Evolutionary conservation across 192 early-diverging fungal species (phyloP).

Genomic region (Kappamyces sp.): DNA sequence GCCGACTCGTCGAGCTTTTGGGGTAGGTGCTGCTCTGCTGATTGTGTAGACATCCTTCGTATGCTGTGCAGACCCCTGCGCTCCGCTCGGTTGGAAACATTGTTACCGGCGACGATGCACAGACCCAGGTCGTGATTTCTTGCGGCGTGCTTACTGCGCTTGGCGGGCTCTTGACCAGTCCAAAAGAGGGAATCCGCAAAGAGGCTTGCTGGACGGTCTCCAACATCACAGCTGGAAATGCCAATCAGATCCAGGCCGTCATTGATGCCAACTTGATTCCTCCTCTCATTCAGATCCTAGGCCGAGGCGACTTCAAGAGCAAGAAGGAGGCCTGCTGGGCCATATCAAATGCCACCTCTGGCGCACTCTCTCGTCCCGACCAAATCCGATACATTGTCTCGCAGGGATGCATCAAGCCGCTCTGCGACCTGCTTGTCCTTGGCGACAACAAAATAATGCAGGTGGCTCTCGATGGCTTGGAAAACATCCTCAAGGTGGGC

Average conservation of each 20-base stretch:
- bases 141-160: slow-evolving; percentile 78
- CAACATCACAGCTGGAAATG: slow-evolving; percentile 96
- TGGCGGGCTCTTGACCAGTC: slow-evolving; percentile 72
- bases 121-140: slow-evolving; percentile 95
- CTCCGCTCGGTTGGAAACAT: slow-evolving; percentile 97
- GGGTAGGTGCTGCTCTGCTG: slow-evolving; percentile 34
- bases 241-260: slow-evolving; percentile 87
- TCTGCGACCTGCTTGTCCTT: slow-evolving; percentile 85
- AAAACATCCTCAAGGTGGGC: slow-evolving; percentile 97
- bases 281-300: slow-evolving; percentile 79
- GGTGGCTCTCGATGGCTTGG: slow-evolving; percentile 94
- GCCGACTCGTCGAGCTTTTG: slow-evolving; percentile 89
- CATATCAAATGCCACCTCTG: slow-evolving; percentile 96
- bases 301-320: slow-evolving; percentile 92
- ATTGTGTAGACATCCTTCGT: slow-evolving; percentile 57
- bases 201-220: slow-evolving; percentile 99
- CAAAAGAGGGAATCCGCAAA: slow-evolving; percentile 95
- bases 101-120: slow-evolving; percentile 95
- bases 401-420: slow-evolving; percentile 90
- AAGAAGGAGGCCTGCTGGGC: slow-evolving; percentile 99
- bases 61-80: slow-evolving; percentile 92
- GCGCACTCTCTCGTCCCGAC: slow-evolving; percentile 76
- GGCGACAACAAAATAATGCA: slow-evolving; percentile 95
- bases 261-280: slow-evolving; percentile 95
- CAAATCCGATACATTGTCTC: slow-evolving; percentile 88